Evolutionary conservation across 164 flowering plant species (phyloP).

Genomic region (Stephania japonica): DNA sequence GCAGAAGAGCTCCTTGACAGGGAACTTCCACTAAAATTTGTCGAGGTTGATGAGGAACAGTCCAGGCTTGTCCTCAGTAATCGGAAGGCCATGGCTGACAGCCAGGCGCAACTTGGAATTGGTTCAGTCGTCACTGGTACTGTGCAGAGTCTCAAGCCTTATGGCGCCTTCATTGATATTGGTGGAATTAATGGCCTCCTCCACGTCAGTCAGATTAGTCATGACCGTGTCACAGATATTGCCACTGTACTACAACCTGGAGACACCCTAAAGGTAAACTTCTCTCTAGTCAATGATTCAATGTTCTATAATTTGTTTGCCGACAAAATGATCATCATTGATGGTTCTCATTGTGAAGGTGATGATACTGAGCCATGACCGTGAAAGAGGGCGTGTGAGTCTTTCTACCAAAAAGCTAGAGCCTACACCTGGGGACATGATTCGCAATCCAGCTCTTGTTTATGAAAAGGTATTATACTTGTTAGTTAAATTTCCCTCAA

Average conservation of each 20-base stretch:
- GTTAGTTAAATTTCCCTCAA: neutral
- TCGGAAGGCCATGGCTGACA: slow-evolving; percentile 98
- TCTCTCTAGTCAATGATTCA: neutral
- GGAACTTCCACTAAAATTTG: slow-evolving; percentile 87
- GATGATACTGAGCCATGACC: slow-evolving; percentile 94
- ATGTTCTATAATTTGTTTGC: neutral
- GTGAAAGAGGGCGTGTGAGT: slow-evolving; percentile 94
- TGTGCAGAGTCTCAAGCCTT: slow-evolving; percentile 91
- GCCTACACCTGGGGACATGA: slow-evolving; percentile 99
- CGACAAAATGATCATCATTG: neutral
- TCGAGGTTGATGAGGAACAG: slow-evolving; percentile 92
- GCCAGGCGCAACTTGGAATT: slow-evolving; percentile 92
- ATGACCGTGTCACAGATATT: slow-evolving; percentile 91
- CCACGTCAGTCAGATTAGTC: slow-evolving; percentile 98
- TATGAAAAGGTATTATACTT: slow-evolving; percentile 77
- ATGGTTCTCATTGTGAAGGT: slow-evolving; percentile 39
- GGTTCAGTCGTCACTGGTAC: slow-evolving; percentile 91
- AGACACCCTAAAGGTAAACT: slow-evolving; percentile 76
- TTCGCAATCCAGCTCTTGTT: slow-evolving; percentile 91
- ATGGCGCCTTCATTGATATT: slow-evolving; percentile 95
- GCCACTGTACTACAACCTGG: slow-evolving; percentile 95
- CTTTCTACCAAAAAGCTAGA: slow-evolving; percentile 96
- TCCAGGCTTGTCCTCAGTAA: slow-evolving; percentile 82
- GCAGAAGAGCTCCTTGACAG: slow-evolving; percentile 84
- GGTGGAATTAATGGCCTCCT: slow-evolving; percentile 98